Conservation (phyloP, 169 alveolate species). For the Theileria orientalis region DNA sequence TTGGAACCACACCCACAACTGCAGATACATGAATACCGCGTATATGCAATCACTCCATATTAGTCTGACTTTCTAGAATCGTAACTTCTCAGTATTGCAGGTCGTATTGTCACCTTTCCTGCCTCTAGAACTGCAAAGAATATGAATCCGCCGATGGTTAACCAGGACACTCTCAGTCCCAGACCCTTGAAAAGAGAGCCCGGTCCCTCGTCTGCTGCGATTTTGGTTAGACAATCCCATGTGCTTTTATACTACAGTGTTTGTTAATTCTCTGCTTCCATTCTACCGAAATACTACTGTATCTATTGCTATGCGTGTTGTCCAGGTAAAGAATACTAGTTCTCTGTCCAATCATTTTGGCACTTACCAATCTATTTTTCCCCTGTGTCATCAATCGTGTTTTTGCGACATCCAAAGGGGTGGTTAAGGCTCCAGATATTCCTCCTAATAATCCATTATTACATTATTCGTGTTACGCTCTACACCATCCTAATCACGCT, state of each 20-base stretch:
- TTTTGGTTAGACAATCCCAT: conserved; percentile 45
- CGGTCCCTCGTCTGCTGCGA: conserved; percentile 66
- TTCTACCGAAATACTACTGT: too few relatives aligned
- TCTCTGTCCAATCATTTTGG: not conserved
- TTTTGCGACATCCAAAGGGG: conserved; percentile 94
- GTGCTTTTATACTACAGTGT: conserved; percentile 46
- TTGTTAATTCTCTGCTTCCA: not conserved
- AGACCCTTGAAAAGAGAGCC: conserved; percentile 60
- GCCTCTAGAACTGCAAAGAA: conserved; percentile 69
- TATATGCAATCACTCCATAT: not conserved
- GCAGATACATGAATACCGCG: not conserved
- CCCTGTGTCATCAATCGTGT: conserved; percentile 93
- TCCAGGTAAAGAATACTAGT: not conserved
- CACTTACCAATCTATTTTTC: conserved; percentile 34
- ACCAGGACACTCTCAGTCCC: conserved; percentile 65
- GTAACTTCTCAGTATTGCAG: conserved; percentile 1
- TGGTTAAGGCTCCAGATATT: conserved; percentile 91
- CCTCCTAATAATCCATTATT: conserved; percentile 81
- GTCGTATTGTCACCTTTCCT: conserved; percentile 53
- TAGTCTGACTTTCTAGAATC: not conserved
- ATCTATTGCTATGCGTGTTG: too few relatives aligned
- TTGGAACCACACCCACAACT: not conserved
- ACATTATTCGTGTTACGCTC: too few relatives aligned
- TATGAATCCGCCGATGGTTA: conserved; percentile 69
- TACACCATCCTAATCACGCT: too few relatives aligned